phyloP scores from a whole-genome alignment of 345 rosid genomes.

The Arabidopsis suecica region DNA sequence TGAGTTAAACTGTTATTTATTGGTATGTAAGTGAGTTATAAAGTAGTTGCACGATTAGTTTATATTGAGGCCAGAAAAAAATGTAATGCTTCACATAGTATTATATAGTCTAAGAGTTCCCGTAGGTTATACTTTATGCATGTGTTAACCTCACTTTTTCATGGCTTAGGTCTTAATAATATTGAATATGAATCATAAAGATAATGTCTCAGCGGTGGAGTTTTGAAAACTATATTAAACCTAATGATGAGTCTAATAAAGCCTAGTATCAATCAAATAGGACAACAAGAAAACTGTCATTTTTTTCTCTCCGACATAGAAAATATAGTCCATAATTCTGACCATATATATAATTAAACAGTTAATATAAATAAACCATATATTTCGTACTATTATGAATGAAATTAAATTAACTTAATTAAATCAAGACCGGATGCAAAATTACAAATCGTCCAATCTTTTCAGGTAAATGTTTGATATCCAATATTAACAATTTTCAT shows the following conservation, averaged over 20 bases:
- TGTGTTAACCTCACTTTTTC: conserved; percentile 47
- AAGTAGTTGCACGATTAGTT: conserved; percentile 34
- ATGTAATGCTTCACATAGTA: conserved; percentile 27
- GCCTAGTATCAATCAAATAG: conserved; percentile 24
- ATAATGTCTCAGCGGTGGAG: conserved; percentile 30
- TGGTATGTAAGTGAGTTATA: conserved; percentile 25
- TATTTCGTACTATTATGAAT: background rate
- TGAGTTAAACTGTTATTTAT: background rate
- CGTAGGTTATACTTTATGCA: conserved; percentile 48
- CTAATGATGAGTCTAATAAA: conserved; percentile 29
- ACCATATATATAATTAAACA: background rate
- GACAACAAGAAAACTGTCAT: conserved; percentile 7
- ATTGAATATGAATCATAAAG: conserved; percentile 17
- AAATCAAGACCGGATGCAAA: too few relatives aligned
- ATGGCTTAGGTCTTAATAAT: conserved; percentile 37
- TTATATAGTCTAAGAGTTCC: conserved; percentile 31
- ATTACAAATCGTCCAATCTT: background rate
- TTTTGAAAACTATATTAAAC: conserved; percentile 20
- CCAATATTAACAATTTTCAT: background rate
- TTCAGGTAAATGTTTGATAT: background rate
- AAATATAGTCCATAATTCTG: conserved; percentile 7
- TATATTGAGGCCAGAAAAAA: conserved; percentile 14
- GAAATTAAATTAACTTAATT: too few relatives aligned
- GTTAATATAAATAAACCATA: background rate
- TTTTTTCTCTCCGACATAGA: background rate